These are phyloP conservation scores for Botrytis fabae DNA, from an alignment of 2,329 filamentous ascomycete genomes.

Conservation along the genomic window DNA sequence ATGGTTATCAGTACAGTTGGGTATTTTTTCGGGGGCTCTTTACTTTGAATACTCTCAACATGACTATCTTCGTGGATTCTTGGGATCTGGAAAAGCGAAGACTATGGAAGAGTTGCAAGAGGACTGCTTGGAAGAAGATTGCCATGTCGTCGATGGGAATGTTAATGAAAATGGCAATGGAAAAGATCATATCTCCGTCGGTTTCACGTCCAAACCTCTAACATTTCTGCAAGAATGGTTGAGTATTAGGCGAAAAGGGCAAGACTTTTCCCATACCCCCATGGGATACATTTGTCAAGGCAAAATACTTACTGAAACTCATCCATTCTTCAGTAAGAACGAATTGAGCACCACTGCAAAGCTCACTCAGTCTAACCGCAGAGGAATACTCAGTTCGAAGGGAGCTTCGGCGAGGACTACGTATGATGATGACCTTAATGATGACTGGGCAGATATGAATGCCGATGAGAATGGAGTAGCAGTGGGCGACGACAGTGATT, in stretches of 20 bases:
- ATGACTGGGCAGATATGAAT: constrained; percentile 1
- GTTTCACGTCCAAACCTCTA: constrained; percentile 43
- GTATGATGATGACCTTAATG: background rate
- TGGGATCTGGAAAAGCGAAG: constrained; percentile 22
- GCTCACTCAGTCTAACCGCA: background rate
- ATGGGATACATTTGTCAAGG: constrained; percentile 50
- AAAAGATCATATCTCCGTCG: background rate
- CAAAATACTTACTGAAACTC: constrained; percentile 47
- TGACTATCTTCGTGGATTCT: constrained; percentile 38
- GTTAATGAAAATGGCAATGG: background rate
- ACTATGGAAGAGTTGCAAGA: constrained; percentile 23
- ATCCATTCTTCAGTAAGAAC: constrained; percentile 51
- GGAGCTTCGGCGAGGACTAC: background rate
- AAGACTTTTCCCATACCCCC: constrained; percentile 59
- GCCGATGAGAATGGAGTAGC: background rate
- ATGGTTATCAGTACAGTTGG: constrained; percentile 59
- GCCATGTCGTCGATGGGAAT: background rate
- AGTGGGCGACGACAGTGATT: background rate
- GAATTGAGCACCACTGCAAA: background rate
- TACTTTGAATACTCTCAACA: constrained; percentile 58
- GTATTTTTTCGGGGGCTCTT: constrained; percentile 59
- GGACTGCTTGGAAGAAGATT: background rate
- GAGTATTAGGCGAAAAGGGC: constrained; percentile 52
- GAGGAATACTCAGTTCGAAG: background rate
- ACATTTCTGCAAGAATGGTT: constrained; percentile 60